Base-by-base conservation (phyloP, 108 stramenopile genomes). In the Nitzschia inconspicua region DNA sequence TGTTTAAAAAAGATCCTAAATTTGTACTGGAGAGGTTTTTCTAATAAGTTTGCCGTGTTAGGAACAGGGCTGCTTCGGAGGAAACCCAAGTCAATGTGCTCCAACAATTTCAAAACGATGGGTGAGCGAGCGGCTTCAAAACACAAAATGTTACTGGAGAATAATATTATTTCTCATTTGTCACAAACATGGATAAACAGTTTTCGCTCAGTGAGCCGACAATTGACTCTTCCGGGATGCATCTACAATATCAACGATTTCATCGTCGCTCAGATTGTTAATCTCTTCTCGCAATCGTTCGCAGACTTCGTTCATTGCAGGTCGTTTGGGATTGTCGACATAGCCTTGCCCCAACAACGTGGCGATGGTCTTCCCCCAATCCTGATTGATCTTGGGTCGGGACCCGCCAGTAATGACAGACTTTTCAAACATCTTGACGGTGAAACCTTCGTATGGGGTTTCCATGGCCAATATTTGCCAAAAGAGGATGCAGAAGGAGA, bases 401-500 rank as follows among this genome's bases (percentile, higher is more conserved):
- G 43, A 63, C 28, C 84, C 83, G 23, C 79, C 76, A 29, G 51
- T 43, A 14, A 84, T 44, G 5, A 91, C 84, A 8, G 65, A 60
- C 36, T 76, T 70, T 50, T 86, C 65, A 34, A 82, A 77, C 82
- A 79, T 76, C 6, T 58, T 48, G 44, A 80, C 63, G 2, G 79
- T 80, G 20, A 10, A 25, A 61, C 72, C 82, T 31, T 75, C 70
- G 59, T 77, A 92, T 23, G 90, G 90, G 9, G 77, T 80, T 42
- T 85, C 72, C 50, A 85, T 65, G 6, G 73, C 60, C 31, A 80
- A 78, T 13, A 93, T 84, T 66, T 93, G 86, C 84, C 85, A 92
- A 22, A 83, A 73, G 39, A 95, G 71, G 49, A 95, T 87, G 13
- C 72, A 61, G 28, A 92, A 85, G n/a, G 89, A 89, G 54, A 89